Conservation (phyloP, 108 stramenopile species). For the Chaetoceros tenuissimus region DNA sequence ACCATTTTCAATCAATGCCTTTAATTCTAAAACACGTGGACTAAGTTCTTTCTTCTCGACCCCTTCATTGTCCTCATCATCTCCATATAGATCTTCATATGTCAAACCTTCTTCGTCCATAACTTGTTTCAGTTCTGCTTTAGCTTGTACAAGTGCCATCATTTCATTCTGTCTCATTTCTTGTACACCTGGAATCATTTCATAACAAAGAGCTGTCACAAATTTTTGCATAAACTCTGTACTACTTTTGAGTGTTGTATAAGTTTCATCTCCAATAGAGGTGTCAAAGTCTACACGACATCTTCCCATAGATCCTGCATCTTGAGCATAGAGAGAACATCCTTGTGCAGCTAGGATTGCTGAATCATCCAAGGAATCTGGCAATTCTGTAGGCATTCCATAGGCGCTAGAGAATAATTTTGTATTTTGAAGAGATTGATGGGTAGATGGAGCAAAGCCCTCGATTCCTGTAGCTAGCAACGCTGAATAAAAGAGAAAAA, state of each 20-base stretch:
- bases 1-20: slow-evolving; percentile 35
- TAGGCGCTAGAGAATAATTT: neutral
- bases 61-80: slow-evolving; percentile 18
- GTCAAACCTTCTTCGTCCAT: slow-evolving; percentile 14
- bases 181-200: slow-evolving; percentile 49
- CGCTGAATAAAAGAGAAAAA: too few species aligned
- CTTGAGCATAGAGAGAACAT: slow-evolving; percentile 23
- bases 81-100: slow-evolving; percentile 14
- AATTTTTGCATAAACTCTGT: slow-evolving; percentile 84
- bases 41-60: slow-evolving; percentile 9
- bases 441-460: neutral
- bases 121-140: slow-evolving; percentile 44
- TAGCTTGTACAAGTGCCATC: slow-evolving; percentile 44
- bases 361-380: slow-evolving; percentile 68
- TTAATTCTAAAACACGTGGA: slow-evolving; percentile 17
- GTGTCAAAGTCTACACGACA: slow-evolving; percentile 93
- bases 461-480: too few species aligned
- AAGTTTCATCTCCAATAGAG: slow-evolving; percentile 85
- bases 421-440: neutral
- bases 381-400: slow-evolving; percentile 56
- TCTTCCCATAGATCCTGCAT: slow-evolving; percentile 32
- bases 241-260: slow-evolving; percentile 73
- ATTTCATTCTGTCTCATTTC: slow-evolving; percentile 44
- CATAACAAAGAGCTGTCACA: slow-evolving; percentile 57
- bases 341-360: slow-evolving; percentile 59